A percentile compares a stretch with the other conserved stretches of the same genome.
phyloP scores from a whole-genome alignment of 2,329 filamentous ascomycete genomes.

The Oidium heveae region DNA sequence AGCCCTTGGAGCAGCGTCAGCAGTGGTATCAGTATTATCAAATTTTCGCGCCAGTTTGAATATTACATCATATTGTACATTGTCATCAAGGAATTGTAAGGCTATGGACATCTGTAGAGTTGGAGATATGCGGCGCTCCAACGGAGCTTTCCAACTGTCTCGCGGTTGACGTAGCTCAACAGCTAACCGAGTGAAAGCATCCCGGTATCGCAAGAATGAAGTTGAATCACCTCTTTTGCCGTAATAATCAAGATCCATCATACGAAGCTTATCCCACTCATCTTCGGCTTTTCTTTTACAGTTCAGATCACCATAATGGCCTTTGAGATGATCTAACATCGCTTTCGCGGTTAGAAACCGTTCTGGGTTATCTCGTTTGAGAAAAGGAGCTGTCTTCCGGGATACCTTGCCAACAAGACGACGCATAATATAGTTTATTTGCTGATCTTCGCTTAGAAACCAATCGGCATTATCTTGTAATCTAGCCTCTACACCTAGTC shows the following conservation, averaged over 20 bases:
- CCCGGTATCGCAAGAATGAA: neutral
- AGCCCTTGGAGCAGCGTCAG: neutral
- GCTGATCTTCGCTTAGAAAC: neutral
- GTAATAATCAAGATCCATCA: neutral
- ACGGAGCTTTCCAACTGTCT: neutral
- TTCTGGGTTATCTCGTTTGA: neutral
- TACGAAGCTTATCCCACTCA: neutral
- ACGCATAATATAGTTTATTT: neutral
- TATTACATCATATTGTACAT: neutral
- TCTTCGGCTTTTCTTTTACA: neutral
- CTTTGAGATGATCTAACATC: neutral
- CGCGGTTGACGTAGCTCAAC: neutral
- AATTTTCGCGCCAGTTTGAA: neutral
- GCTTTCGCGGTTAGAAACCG: neutral
- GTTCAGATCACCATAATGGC: neutral
- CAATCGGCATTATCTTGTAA: neutral
- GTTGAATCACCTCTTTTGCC: neutral
- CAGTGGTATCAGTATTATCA: neutral
- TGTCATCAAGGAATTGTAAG: neutral
- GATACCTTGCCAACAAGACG: neutral
- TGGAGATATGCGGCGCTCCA: neutral
- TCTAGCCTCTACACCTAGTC: neutral
- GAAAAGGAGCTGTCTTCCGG: neutral
- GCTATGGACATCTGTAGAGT: neutral
- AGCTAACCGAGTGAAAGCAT: neutral